Conservation (phyloP, 1,284 basidiomycete species). For the Austroboletus niveus region DNA sequence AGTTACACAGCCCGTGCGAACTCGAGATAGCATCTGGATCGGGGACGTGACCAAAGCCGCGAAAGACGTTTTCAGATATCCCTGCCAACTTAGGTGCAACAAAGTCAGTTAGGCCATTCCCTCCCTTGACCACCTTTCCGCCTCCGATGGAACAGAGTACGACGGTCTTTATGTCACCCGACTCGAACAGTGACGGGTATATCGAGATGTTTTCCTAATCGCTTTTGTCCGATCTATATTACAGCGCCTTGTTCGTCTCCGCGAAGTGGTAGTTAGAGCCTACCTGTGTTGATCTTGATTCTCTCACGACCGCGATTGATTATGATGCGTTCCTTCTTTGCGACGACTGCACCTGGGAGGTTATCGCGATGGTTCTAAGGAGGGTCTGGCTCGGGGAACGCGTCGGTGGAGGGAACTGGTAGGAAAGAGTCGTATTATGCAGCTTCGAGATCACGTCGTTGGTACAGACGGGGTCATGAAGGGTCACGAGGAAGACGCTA, state of each 20-base stretch:
- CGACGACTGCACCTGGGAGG: constrained; percentile 75
- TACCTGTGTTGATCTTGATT: constrained; percentile 63
- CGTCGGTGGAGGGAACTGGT: constrained; percentile 65
- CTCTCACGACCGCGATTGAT: constrained; percentile 76
- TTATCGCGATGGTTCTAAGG: constrained; percentile 51
- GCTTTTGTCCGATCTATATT: constrained; percentile 77
- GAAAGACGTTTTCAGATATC: constrained; percentile 11
- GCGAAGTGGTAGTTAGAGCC: constrained; percentile 95
- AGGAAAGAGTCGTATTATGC: constrained; percentile 94
- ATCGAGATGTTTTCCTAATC: constrained; percentile 86
- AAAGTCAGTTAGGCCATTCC: constrained; percentile 71
- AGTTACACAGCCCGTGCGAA: constrained; percentile 72
- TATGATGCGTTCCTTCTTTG: constrained; percentile 63
- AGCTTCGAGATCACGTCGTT: constrained; percentile 70
- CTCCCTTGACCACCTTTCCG: constrained; percentile 70
- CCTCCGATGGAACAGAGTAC: constrained; percentile 83
- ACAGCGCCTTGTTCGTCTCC: constrained; percentile 83
- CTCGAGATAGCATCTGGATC: constrained; percentile 51
- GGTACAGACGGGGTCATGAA: constrained; percentile 91
- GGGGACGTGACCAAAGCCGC: constrained; percentile 61
- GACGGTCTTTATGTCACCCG: constrained; percentile 86
- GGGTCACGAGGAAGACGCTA: constrained; percentile 89
- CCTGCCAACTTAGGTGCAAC: constrained; percentile 32
- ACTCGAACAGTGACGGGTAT: constrained; percentile 93
- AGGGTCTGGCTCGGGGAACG: constrained; percentile 59